Percentiles rank a stretch among this genome's conserved stretches.
phyloP scores from a whole-genome alignment of 805 yeast species.

The Candida odintsovae region DNA sequence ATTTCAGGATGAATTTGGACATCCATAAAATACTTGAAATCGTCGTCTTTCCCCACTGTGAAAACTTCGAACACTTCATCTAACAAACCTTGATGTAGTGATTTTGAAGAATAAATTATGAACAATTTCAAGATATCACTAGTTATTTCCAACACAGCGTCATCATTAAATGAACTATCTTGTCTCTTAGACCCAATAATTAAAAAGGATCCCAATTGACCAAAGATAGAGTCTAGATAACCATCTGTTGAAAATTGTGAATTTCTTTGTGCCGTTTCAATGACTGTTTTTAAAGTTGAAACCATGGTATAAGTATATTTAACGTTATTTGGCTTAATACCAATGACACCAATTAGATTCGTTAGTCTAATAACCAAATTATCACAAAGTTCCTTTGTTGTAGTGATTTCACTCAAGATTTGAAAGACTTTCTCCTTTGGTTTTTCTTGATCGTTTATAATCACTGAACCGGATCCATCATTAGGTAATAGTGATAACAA shows the following conservation, averaged over 20 bases:
- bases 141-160: slow-evolving; percentile 19
- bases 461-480: slow-evolving; percentile 26
- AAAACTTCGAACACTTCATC: slow-evolving; percentile 34
- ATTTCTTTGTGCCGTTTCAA: slow-evolving; percentile 18
- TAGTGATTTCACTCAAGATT: slow-evolving; percentile 23
- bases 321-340: slow-evolving; percentile 1
- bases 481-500: slow-evolving; percentile 47
- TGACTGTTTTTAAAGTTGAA: slow-evolving; percentile 14
- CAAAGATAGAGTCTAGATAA: slow-evolving; percentile 13
- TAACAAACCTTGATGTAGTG: slow-evolving; percentile 40
- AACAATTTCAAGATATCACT: slow-evolving; percentile 31
- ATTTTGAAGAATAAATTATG: slow-evolving; percentile 25
- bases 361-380: slow-evolving; percentile 32
- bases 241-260: slow-evolving; percentile 18
- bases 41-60: slow-evolving; percentile 16
- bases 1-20: slow-evolving; percentile 15
- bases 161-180: slow-evolving; percentile 5
- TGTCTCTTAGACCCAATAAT: neutral
- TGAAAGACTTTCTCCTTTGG: slow-evolving; percentile 22
- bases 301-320: slow-evolving; percentile 15
- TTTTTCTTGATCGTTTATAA: slow-evolving; percentile 20
- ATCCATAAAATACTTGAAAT: slow-evolving; percentile 10
- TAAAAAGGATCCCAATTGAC: slow-evolving; percentile 10
- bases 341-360: slow-evolving; percentile 24
- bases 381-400: slow-evolving; percentile 30